Percentiles rank a stretch among this genome's conserved stretches.
Conservation (phyloP, 345 rosid genomes). For the Psidium guajava region DNA sequence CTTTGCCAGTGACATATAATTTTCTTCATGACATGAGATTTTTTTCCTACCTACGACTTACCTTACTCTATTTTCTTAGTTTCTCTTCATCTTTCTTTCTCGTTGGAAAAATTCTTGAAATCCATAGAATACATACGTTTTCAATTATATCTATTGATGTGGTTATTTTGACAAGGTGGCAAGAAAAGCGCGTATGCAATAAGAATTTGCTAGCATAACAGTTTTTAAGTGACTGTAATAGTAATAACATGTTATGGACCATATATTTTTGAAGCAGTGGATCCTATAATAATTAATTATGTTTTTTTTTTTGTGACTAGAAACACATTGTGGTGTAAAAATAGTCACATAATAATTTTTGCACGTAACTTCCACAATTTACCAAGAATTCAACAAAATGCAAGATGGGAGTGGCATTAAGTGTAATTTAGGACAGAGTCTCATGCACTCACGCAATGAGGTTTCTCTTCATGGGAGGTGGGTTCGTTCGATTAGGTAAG, state of each 20-base stretch:
- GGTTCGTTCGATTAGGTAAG: not conserved
- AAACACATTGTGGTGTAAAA: too few species aligned
- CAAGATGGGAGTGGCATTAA: not conserved
- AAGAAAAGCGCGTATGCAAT: not conserved
- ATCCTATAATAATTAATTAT: too few species aligned
- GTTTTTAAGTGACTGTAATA: too few species aligned
- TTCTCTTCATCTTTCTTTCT: not conserved
- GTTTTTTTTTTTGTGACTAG: too few species aligned
- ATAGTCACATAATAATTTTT: too few species aligned
- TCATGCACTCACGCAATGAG: not conserved
- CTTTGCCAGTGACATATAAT: too few species aligned
- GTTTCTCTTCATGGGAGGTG: not conserved
- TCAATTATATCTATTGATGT: not conserved
- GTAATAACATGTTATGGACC: too few species aligned
- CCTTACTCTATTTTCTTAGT: not conserved
- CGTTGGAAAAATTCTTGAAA: not conserved
- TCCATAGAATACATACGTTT: not conserved
- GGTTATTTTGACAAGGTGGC: too few species aligned
- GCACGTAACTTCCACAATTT: not conserved
- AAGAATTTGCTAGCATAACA: too few species aligned
- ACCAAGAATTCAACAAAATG: not conserved
- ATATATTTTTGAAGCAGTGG: too few species aligned
- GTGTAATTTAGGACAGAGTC: not conserved
- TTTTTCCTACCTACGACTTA: not conserved
- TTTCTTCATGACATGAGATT: not conserved